Evolutionary conservation across 169 alveolate genomes (phyloP).

Genomic region (Plasmodium reichenowi): DNA sequence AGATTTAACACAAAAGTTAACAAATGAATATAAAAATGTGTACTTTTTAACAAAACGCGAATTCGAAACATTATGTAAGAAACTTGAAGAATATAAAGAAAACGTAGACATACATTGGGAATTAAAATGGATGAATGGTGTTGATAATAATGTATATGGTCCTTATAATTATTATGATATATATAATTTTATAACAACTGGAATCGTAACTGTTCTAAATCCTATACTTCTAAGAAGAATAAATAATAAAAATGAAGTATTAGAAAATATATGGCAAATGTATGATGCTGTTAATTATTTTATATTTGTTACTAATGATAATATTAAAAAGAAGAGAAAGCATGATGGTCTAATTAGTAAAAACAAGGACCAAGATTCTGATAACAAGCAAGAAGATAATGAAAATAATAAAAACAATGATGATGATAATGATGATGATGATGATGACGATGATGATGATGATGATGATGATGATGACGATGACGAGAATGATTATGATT

Average conservation of each 20-base stretch:
- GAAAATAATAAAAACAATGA: no score
- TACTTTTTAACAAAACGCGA: constrained; percentile 67
- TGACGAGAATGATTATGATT: constrained; percentile 30
- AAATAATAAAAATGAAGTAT: constrained; percentile 54
- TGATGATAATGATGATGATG: constrained; percentile 13
- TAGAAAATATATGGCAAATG: constrained; percentile 75
- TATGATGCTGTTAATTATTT: constrained; percentile 68
- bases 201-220: constrained; percentile 53
- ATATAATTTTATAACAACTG: constrained; percentile 61
- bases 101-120: constrained; percentile 66
- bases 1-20: constrained; percentile 68
- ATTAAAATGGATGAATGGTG: constrained; percentile 51
- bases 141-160: constrained; percentile 60
- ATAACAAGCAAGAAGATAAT: no score
- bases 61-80: constrained; percentile 60
- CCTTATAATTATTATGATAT: constrained; percentile 72
- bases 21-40: constrained; percentile 73
- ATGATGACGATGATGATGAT: neutral
- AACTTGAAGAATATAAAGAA: constrained; percentile 63
- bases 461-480: no score
- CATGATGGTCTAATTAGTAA: neutral
- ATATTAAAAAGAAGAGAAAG: constrained; percentile 64
- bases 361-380: neutral
- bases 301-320: constrained; percentile 71
- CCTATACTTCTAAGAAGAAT: constrained; percentile 65